Evolutionary conservation across 805 yeast species (phyloP), one percentile per base, ranked within the genome.

Genomic region (Zygosaccharomyces gambellarensis): DNA sequence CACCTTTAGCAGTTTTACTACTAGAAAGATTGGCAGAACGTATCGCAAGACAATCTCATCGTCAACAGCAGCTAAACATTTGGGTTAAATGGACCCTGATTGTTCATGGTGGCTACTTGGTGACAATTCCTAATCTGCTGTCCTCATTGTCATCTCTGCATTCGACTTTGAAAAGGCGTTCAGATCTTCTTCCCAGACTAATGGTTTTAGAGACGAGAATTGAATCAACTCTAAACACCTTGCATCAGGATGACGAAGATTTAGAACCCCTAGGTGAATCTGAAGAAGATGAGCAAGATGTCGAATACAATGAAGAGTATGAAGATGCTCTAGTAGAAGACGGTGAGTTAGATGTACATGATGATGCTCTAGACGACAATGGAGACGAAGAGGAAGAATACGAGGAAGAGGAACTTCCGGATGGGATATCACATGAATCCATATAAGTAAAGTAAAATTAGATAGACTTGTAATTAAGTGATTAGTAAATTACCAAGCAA

Each of bases 51-150:
- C 74, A 75, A 32, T 80, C 83, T 4, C 73, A 76, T 49, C 71
- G 84, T 44, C 76, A 73, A 54, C 78, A 77, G 4, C 74, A 74
- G 43, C 69, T 74, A 49, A 77, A 79, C 36, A 68, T 79, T 4
- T 94, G 98, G 98, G 80, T 92, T 48, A 87, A 88, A 65, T 89
- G 95, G 90, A 73, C 89, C 23, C 72, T 94, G 61, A 77, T 92
- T 39, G 73, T 81, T 4, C 95, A 89, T 64, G 98, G 97, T 41
- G 88, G 87, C 1, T 78, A 83, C 54, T 71, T 75, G 45, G 69
- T 69, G 34, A 62, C 68, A 36, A 63, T 71, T 34, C 73, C 73
- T 49, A 73, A 80, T 48, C 74, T 83, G 48, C 72, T 80, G 47
- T 78, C 74, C 34, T 72, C 81, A 21, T 70, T 90, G 50, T 79